Conservation (phyloP, 164 flowering plant genomes). For the Magnolia officinalis region DNA sequence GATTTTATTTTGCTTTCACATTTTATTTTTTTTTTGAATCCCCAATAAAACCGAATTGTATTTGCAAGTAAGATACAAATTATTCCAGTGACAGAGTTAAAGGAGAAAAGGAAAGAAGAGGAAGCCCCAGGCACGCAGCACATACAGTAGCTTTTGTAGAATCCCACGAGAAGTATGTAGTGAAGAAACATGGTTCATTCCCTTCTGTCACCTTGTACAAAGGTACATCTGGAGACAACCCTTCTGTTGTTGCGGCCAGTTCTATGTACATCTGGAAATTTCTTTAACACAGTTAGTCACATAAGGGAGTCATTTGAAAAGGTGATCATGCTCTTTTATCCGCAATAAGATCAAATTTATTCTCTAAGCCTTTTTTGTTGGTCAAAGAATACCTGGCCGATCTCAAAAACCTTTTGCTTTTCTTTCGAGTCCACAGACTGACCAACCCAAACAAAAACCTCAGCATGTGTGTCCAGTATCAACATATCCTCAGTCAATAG, state of each 20-base stretch:
- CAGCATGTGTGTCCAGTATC: constrained; percentile 94
- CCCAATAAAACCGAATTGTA: too few species aligned
- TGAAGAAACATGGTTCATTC: constrained; percentile 96
- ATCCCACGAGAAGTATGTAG: constrained; percentile 93
- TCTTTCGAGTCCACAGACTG: constrained; percentile 79
- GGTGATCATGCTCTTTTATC: background rate
- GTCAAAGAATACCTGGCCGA: constrained; percentile 66
- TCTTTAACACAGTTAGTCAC: constrained; percentile 8
- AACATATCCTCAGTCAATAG: constrained; percentile 89
- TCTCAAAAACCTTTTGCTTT: constrained; percentile 84
- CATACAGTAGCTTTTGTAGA: constrained; percentile 83
- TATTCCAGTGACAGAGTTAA: too few species aligned
- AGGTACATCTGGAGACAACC: constrained; percentile 72
- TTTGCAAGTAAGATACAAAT: too few species aligned
- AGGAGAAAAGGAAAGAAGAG: background rate
- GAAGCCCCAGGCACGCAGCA: constrained; percentile 1
- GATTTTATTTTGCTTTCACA: too few species aligned
- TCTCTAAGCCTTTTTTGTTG: background rate
- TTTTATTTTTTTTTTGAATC: too few species aligned
- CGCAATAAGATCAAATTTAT: background rate
- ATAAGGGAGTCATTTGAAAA: constrained; percentile 1
- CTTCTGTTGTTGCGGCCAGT: constrained; percentile 74
- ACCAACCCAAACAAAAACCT: constrained; percentile 98
- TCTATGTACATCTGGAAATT: constrained; percentile 73
- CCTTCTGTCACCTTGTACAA: constrained; percentile 94